Percentiles rank a stretch among this genome's conserved stretches.
Evolutionary conservation across 1,284 basidiomycete species (phyloP).

Genomic region (Irpex sp.): DNA sequence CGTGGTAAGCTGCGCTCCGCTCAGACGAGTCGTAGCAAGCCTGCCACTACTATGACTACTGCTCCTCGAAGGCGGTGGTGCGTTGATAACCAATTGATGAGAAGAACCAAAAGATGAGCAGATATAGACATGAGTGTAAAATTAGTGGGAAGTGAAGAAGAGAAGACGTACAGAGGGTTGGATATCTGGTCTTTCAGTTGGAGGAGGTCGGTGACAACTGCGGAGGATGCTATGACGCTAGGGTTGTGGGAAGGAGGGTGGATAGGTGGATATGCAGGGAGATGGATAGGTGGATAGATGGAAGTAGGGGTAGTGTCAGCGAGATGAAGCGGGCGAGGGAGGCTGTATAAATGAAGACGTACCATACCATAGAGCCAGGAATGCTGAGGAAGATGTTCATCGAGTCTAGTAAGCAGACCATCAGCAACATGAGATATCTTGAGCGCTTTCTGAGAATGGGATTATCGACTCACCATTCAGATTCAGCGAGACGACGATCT

Average conservation of each 20-base stretch:
- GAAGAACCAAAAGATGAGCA: not conserved
- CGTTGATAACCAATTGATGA: too few relatives aligned
- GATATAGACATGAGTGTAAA: not conserved
- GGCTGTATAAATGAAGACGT: not conserved
- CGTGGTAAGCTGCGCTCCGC: not conserved
- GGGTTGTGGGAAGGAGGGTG: too few relatives aligned
- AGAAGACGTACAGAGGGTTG: not conserved
- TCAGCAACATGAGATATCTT: not conserved
- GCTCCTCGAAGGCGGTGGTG: too few relatives aligned
- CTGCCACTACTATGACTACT: too few relatives aligned
- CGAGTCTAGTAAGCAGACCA: not conserved
- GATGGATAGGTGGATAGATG: too few relatives aligned
- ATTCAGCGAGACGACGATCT: constrained; percentile 9
- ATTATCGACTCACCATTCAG: constrained; percentile 4
- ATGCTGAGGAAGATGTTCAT: constrained; percentile 11
- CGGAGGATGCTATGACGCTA: constrained; percentile 11
- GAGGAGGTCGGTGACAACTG: constrained; percentile 4
- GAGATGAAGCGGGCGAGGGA: too few relatives aligned
- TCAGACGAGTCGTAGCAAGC: not conserved
- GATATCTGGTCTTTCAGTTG: not conserved
- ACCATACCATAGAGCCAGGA: not conserved
- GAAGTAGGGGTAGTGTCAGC: too few relatives aligned
- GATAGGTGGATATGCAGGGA: too few relatives aligned
- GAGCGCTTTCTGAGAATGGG: not conserved
- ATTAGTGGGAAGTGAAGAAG: too few relatives aligned